Evolutionary conservation across 1,284 basidiomycete genomes (phyloP), one percentile per base, ranked within the genome.

Genomic region (Sutorius eximius): DNA sequence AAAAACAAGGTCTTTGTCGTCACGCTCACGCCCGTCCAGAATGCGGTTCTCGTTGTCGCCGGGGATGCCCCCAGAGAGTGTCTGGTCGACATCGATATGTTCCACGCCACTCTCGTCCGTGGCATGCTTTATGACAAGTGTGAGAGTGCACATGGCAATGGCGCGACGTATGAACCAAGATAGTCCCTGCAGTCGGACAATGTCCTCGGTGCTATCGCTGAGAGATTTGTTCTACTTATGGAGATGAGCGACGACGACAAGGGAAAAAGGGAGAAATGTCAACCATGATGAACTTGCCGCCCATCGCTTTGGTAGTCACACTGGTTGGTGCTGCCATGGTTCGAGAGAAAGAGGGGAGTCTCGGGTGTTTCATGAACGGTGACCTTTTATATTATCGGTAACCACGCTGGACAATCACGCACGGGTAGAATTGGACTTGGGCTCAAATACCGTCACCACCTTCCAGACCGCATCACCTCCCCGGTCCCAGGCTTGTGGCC

Each of bases 401-500:
- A 36, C n/a, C 9, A 37, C 16, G 10, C 3, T 1, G n/a, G 29
- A 44, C 6, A 12, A 40, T 42, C 33, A 41, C 24, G 34, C 3
- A 43, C 34, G 22, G 44, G 29, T 15, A 45, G 44, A 20, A 20
- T n/a, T 33, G n/a, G 42, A 51, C 57, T 66, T 71, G n/a, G 73
- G 69, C 15, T 71, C 64, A 65, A 91, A 92, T 29, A 93, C 49
- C 1, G 86, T 88, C 51, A 89, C 72, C 11, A 90, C 81, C 61
- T 77, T 85, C 91, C 91, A 93, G 1, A 78, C 67, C 1, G 89
- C 86, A 62, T 90, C 87, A 61, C 87, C 91, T 10, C 91, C 91
- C 58, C 80, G 79, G 61, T 93, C 91, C 91, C 91, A 93, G 59
- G 89, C 90, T 57, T 89, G 83, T 4, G 87, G 85, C 2, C 91